These are phyloP conservation scores for Wilcoxina mikolae DNA, from an alignment of 495 filamentous ascomycete species.

Conservation along the genomic window DNA sequence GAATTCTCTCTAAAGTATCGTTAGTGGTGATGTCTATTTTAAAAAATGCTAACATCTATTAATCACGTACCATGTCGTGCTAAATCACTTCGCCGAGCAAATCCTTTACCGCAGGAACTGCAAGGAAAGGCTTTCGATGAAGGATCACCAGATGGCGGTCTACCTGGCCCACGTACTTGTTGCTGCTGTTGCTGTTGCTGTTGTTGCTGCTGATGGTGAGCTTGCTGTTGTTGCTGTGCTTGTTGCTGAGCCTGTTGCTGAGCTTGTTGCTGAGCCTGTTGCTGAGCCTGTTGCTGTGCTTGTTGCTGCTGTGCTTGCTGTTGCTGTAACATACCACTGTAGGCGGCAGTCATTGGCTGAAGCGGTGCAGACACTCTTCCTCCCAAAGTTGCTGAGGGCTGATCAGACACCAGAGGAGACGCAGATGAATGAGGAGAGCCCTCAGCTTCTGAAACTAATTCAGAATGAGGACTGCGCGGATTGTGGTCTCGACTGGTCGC, in stretches of 20 bases:
- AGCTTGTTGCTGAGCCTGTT: neutral
- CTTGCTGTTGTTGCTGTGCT: neutral
- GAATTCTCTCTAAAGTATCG: constrained; percentile 63
- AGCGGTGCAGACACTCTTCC: neutral
- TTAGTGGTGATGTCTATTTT: neutral
- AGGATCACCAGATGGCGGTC: constrained; percentile 36
- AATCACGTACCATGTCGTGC: constrained; percentile 70
- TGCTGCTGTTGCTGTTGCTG: constrained; percentile 26
- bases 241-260: neutral
- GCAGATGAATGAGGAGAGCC: constrained; percentile 24
- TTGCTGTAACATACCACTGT: neutral
- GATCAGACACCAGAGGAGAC: constrained; percentile 20
- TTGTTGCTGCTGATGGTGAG: constrained; percentile 20
- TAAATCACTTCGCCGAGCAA: constrained; percentile 86
- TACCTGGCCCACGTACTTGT: constrained; percentile 29
- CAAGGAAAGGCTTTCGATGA: constrained; percentile 80
- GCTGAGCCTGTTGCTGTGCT: neutral
- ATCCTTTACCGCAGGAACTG: constrained; percentile 76
- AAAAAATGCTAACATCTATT: neutral
- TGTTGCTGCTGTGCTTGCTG: neutral
- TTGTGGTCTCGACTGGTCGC: constrained; percentile 18
- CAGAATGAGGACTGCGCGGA: constrained; percentile 23
- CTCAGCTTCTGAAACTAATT: constrained; percentile 22
- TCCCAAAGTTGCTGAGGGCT: constrained; percentile 13
- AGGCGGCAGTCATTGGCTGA: neutral